These are phyloP conservation scores for Haematococcus lacustris DNA, from an alignment of 139 green algal genomes.

Conservation along the genomic window DNA sequence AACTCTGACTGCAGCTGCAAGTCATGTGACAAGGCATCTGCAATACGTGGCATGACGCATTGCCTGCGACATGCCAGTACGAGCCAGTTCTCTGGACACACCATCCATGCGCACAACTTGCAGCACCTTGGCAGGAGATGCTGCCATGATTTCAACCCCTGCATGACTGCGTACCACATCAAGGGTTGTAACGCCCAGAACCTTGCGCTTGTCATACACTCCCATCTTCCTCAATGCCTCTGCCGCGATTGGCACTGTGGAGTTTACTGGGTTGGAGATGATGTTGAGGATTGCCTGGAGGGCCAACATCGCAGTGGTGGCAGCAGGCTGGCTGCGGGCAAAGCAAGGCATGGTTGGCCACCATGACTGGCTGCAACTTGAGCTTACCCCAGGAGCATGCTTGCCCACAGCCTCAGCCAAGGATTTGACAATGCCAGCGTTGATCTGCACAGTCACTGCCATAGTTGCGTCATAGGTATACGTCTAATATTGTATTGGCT, in stretches of 20 bases:
- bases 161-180: conserved; percentile 66
- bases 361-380: no score
- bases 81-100: no score
- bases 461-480: not conserved
- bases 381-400: conserved; percentile 79
- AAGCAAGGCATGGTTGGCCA: no score
- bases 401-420: conserved; percentile 81
- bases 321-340: no score
- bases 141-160: no score
- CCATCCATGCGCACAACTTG: no score
- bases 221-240: conserved; percentile 78
- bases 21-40: no score
- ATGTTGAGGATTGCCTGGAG: conserved; percentile 73
- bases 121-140: no score
- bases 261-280: conserved; percentile 99
- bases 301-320: no score
- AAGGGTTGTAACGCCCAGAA: conserved; percentile 83
- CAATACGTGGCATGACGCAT: no score
- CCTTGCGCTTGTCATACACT: conserved; percentile 72
- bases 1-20: no score
- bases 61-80: no score
- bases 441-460: conserved; percentile 48
- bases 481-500: not conserved
- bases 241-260: conserved; percentile 95
- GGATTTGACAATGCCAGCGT: conserved; percentile 87